Percentiles rank a stretch among this genome's conserved stretches.
phyloP scores from a whole-genome alignment of 805 yeast species.

The Torulaspora indica region DNA sequence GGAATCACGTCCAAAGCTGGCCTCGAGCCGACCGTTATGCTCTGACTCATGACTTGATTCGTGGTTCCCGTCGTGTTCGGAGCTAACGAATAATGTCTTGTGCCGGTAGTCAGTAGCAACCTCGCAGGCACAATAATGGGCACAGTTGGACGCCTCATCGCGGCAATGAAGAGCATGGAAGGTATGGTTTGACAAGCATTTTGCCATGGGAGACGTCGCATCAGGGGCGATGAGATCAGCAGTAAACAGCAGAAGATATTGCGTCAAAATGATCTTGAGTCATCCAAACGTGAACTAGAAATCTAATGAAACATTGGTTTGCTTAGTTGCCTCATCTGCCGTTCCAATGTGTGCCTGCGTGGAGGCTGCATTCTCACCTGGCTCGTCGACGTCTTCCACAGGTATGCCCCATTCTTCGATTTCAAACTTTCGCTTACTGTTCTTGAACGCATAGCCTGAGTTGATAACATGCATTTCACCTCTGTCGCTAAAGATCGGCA shows the following conservation, averaged over 20 bases:
- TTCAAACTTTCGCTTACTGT: constrained; percentile 77
- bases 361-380: not conserved
- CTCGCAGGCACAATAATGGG: too few species aligned
- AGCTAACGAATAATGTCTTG: too few species aligned
- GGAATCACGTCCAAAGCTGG: not conserved
- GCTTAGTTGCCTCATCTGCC: not conserved
- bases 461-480: constrained; percentile 74
- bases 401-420: constrained; percentile 97
- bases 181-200: too few species aligned
- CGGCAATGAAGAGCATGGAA: too few species aligned
- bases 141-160: too few species aligned
- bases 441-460: constrained; percentile 81
- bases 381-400: constrained; percentile 70
- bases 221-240: too few species aligned
- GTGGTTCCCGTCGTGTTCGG: too few species aligned
- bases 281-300: constrained; percentile 2
- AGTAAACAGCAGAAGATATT: too few species aligned
- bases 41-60: not conserved
- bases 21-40: not conserved
- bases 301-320: constrained; percentile 12
- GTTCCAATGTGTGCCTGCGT: not conserved
- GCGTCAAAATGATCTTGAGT: too few species aligned
- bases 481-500: constrained; percentile 60
- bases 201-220: too few species aligned
- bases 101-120: too few species aligned